These are phyloP conservation scores for Porcisia deanei DNA, from an alignment of 208 protist species.

Conservation along the genomic window DNA sequence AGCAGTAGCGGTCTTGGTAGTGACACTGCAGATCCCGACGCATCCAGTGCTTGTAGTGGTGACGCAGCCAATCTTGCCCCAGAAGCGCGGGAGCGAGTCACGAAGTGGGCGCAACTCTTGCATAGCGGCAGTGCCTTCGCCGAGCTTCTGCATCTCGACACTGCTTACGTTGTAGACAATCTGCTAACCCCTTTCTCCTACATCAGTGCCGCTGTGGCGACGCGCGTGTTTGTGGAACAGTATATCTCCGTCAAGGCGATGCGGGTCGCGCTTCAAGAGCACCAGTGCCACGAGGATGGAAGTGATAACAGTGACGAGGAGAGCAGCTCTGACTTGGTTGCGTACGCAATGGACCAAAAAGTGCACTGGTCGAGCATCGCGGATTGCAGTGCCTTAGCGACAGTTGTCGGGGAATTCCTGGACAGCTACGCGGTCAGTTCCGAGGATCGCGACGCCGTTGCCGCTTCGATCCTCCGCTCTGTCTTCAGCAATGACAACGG, in stretches of 20 bases:
- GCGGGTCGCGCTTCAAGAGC: conserved; percentile 44
- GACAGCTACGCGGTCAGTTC: conserved; percentile 42
- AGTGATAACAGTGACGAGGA: neutral
- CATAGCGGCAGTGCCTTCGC: conserved; percentile 27
- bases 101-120: conserved; percentile 49
- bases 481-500: conserved; percentile 26
- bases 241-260: conserved; percentile 79
- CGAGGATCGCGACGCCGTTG: conserved; percentile 47
- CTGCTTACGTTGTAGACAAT: conserved; percentile 24
- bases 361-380: conserved; percentile 47
- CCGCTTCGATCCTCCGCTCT: conserved; percentile 32
- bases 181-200: conserved; percentile 36
- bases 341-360: conserved; percentile 55
- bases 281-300: conserved; percentile 1
- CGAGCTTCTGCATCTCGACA: conserved; percentile 32
- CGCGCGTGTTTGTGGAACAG: conserved; percentile 68
- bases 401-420: conserved; percentile 37
- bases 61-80: conserved; percentile 28
- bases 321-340: conserved; percentile 26
- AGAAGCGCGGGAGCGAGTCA: conserved; percentile 32
- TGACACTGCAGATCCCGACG: conserved; percentile 1
- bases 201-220: conserved; percentile 54
- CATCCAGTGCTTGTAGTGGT: conserved; percentile 1
- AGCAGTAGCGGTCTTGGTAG: neutral
- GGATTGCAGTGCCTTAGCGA: conserved; percentile 43